A percentile compares a stretch with the other conserved stretches of the same genome.
These are phyloP conservation scores for Curvularia hawaiiensis DNA, from an alignment of 2,329 filamentous ascomycete species.

Conservation along the genomic window DNA sequence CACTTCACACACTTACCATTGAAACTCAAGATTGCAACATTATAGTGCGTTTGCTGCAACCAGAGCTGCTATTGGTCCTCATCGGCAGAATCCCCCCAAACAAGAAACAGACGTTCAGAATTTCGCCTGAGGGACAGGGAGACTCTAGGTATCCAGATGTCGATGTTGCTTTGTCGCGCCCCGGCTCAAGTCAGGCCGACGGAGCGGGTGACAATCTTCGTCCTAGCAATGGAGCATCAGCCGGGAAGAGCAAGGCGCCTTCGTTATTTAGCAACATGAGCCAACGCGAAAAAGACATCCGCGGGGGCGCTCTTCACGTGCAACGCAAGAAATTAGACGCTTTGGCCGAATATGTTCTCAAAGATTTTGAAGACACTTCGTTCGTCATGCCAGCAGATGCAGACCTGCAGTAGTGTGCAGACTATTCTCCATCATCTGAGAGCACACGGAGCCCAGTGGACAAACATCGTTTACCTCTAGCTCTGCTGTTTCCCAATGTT, in stretches of 20 bases:
- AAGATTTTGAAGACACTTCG: constrained; percentile 52
- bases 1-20: constrained; percentile 53
- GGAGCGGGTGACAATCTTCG: constrained; percentile 8
- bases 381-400: constrained; percentile 56
- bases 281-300: constrained; percentile 44
- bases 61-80: constrained; percentile 54
- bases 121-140: constrained; percentile 51
- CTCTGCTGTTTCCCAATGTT: background rate
- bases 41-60: constrained; percentile 53
- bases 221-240: constrained; percentile 8
- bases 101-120: constrained; percentile 46
- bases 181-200: constrained; percentile 17
- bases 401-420: constrained; percentile 36
- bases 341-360: constrained; percentile 50
- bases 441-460: background rate
- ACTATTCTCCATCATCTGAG: background rate
- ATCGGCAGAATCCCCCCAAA: constrained; percentile 55
- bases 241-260: constrained; percentile 27
- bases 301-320: constrained; percentile 51
- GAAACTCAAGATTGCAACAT: constrained; percentile 54
- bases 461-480: background rate
- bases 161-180: constrained; percentile 10
- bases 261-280: constrained; percentile 47
- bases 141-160: constrained; percentile 47
- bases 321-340: constrained; percentile 56